Conservation (phyloP, 192 early-diverging fungal species). For the Chytriomyces sp. region DNA sequence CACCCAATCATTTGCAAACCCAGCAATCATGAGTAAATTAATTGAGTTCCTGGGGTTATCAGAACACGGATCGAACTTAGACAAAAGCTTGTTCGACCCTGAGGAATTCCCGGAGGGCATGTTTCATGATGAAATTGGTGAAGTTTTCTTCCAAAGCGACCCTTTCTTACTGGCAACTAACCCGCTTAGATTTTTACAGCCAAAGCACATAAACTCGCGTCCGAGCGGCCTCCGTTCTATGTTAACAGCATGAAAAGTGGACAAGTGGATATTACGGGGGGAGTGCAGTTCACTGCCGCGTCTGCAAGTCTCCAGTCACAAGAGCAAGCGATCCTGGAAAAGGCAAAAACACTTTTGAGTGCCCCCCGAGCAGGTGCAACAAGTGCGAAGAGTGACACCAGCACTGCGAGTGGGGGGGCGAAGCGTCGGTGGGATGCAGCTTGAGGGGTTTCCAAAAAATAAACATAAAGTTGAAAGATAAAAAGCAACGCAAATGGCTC, state of each 20-base stretch:
- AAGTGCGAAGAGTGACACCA: neutral
- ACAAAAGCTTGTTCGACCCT: slow-evolving; percentile 72
- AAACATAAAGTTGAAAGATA: neutral
- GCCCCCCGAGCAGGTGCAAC: too few relatives aligned
- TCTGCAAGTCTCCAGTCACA: neutral
- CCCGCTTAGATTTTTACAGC: neutral
- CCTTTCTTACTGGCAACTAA: neutral
- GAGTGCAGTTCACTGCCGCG: neutral
- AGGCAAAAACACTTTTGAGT: too few relatives aligned
- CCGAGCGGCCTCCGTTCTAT: slow-evolving; percentile 4
- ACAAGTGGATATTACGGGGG: slow-evolving; percentile 3
- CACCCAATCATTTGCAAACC: slow-evolving; percentile 91
- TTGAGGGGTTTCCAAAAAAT: neutral
- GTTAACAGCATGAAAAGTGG: neutral
- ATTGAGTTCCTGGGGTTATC: slow-evolving; percentile 83
- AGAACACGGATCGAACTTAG: slow-evolving; percentile 82
- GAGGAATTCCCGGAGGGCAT: slow-evolving; percentile 60
- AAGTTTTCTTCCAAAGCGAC: slow-evolving; percentile 19
- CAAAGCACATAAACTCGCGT: slow-evolving; percentile 18
- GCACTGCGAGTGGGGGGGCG: neutral
- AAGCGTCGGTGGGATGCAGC: neutral
- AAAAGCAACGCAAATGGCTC: neutral
- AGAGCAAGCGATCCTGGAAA: neutral
- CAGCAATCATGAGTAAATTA: slow-evolving; percentile 85
- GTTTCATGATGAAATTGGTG: slow-evolving; percentile 66